Percentiles rank a stretch among this genome's conserved stretches.
Evolutionary conservation across 208 protist species (phyloP).

Genomic region (Wallacemonas rigidus): DNA sequence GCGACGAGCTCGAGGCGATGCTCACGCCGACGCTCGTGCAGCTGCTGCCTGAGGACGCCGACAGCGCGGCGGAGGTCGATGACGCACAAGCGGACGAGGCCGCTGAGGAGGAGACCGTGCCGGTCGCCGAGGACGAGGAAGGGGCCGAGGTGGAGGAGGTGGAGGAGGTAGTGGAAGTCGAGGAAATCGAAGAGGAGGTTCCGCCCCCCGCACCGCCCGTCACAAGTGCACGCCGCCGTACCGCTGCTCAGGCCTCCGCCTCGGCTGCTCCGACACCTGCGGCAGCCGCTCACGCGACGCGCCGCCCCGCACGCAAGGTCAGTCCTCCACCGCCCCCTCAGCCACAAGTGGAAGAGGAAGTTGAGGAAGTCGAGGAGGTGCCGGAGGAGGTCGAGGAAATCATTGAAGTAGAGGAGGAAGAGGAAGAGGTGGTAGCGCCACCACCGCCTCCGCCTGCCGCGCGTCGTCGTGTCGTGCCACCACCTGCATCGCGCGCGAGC

Average conservation of each 20-base stretch:
- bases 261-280: slow-evolving; percentile 9
- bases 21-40: slow-evolving; percentile 84
- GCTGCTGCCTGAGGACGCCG: slow-evolving; percentile 73
- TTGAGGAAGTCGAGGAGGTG: slow-evolving; percentile 21
- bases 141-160: slow-evolving; percentile 15
- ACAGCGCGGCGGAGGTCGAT: slow-evolving; percentile 17
- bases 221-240: slow-evolving; percentile 6
- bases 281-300: not conserved
- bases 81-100: slow-evolving; percentile 18
- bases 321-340: slow-evolving; percentile 10
- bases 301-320: slow-evolving; percentile 2
- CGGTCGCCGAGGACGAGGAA: slow-evolving; percentile 23
- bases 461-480: not conserved
- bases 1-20: slow-evolving; percentile 79
- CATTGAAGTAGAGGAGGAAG: slow-evolving; percentile 20
- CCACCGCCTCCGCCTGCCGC: not conserved
- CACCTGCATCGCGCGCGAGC: not conserved
- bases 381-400: slow-evolving; percentile 28
- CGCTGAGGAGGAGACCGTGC: slow-evolving; percentile 27
- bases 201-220: slow-evolving; percentile 13
- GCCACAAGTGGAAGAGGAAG: slow-evolving; percentile 15
- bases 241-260: not conserved
- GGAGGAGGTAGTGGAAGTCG: slow-evolving; percentile 26
- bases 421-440: slow-evolving; percentile 13
- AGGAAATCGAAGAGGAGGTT: slow-evolving; percentile 18